Evolutionary conservation across 1,284 basidiomycete genomes (phyloP).

Genomic region (Tylopilus sp.): DNA sequence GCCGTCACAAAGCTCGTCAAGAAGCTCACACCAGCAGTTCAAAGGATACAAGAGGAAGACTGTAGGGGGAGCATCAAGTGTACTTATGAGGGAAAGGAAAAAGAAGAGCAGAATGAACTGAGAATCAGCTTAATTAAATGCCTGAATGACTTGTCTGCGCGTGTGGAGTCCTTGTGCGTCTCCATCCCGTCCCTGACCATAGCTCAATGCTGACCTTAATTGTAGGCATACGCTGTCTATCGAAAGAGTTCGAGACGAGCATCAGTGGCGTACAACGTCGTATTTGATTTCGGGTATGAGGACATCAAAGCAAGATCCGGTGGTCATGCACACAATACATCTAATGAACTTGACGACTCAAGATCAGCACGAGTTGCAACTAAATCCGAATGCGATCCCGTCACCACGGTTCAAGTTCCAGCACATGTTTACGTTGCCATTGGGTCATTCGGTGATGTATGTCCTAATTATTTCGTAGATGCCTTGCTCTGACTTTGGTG

Average conservation of each 20-base stretch:
- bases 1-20: no score
- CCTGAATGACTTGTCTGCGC: conserved; percentile 32
- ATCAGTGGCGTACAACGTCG: background rate
- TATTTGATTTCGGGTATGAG: conserved; percentile 29
- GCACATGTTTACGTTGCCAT: conserved; percentile 48
- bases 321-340: conserved; percentile 48
- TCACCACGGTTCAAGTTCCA: conserved; percentile 43
- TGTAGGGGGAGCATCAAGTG: conserved; percentile 3
- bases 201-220: conserved; percentile 1
- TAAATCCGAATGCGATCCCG: conserved; percentile 51
- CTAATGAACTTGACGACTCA: conserved; percentile 51
- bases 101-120: conserved; percentile 22
- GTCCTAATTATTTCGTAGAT: conserved; percentile 15
- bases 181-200: no score
- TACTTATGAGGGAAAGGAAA: conserved; percentile 14
- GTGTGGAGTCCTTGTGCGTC: conserved; percentile 24
- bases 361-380: conserved; percentile 54
- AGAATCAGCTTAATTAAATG: conserved; percentile 38
- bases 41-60: conserved; percentile 18
- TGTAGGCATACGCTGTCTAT: conserved; percentile 31
- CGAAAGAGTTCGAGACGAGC: background rate
- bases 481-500: background rate
- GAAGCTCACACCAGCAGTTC: conserved; percentile 12
- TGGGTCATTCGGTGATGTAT: conserved; percentile 49
- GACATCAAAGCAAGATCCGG: conserved; percentile 35